A percentile compares a stretch with the other conserved stretches of the same genome.
Conservation (phyloP, 345 rosid species). For the Eucalyptus melliodora region DNA sequence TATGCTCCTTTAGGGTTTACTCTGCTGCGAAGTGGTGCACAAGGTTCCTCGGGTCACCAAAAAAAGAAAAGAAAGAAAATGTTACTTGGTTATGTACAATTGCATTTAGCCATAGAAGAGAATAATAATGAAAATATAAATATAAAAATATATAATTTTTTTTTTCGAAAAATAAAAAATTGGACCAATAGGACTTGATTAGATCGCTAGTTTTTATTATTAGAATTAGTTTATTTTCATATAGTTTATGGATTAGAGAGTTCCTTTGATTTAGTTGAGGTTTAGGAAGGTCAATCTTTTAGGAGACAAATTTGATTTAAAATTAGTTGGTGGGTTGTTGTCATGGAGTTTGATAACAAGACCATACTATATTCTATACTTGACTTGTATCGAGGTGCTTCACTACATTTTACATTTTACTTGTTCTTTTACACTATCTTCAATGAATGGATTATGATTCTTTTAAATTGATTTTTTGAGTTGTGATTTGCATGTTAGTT, state of each 20-base stretch:
- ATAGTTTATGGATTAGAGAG: neutral
- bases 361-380: no score
- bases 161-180: no score
- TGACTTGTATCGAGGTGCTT: neutral
- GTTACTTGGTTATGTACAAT: neutral
- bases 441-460: neutral
- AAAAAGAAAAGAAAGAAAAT: no score
- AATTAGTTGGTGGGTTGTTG: neutral
- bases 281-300: no score
- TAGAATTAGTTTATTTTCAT: no score
- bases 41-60: rapidly evolving
- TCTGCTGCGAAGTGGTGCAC: rapidly evolving
- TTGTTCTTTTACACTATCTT: neutral
- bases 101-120: no score
- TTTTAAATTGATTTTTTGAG: neutral
- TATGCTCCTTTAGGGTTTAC: rapidly evolving
- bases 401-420: neutral
- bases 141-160: no score
- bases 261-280: neutral
- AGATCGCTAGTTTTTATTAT: neutral
- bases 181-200: neutral
- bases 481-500: neutral
- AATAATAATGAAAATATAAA: no score
- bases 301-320: neutral
- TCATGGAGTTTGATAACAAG: neutral